Evolutionary conservation across 768 basidiomycete species (phyloP), one percentile per base, ranked within the genome.

Genomic region (Asterophora parasitica): DNA sequence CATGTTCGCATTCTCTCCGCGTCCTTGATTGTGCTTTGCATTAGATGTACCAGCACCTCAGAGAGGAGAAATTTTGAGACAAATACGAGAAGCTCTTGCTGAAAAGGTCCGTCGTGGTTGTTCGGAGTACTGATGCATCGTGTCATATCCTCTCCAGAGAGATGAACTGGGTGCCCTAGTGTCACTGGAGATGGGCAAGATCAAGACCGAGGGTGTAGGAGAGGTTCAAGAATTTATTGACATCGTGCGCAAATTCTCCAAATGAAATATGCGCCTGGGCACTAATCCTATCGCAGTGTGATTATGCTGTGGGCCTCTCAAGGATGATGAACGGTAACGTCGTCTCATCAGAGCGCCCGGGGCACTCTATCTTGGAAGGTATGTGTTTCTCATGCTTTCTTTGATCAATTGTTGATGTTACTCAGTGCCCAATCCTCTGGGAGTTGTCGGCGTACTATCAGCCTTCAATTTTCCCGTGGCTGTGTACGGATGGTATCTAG

Each of bases 401-500:
- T 51, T 53, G 44, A 56, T 34, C 32, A 32, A 38, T 49, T 15
- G 5, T 44, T 59, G 45, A 55, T 58, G 52, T 54, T 58, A 52
- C 56, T 8, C 64, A 92, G 91, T 95, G 3, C 88, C 94, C 7
- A 96, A 96, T 63, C 94, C 95, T 16, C 75, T 97, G 39, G 77
- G 78, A 13, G 74, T 80, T 34, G 77, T 79, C 32, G 82, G 74
- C 26, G 81, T 95, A 8, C 68, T 98, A 43, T 86, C 90, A 16
- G 95, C 95, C 0, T 97, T 96, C 74, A 98, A 98, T 65, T 98
- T 97, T 63, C 95, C 95, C 8, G 83, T 91, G 35, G 92, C 92
- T 28, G 91, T 94, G 36, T 92, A 90, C 65, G 91, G 91, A 54
- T 93, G 91, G 90, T 85, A 65, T 33, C 71, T 58, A 16, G 20